A percentile compares a stretch with the other conserved stretches of the same genome.
Evolutionary conservation across 768 basidiomycete genomes (phyloP).

Genomic region (Galerina sulciceps): DNA sequence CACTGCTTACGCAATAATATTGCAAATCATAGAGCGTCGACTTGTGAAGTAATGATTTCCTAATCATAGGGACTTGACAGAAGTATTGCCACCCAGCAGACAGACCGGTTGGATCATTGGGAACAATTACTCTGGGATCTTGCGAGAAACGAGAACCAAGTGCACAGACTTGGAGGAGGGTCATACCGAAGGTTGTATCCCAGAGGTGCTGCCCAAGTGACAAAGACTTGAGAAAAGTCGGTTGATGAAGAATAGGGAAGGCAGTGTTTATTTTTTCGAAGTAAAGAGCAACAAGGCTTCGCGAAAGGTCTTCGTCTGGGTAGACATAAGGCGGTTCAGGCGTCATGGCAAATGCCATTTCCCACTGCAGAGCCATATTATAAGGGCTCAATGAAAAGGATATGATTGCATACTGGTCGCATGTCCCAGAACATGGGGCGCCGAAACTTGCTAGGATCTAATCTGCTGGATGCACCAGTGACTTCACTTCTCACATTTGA

Average conservation of each 20-base stretch:
- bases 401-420: slow-evolving; percentile 25
- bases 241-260: slow-evolving; percentile 69
- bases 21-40: slow-evolving; percentile 76
- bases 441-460: slow-evolving; percentile 22
- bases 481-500: slow-evolving; percentile 46
- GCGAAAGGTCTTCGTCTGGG: slow-evolving; percentile 54
- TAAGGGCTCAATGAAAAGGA: not conserved
- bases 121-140: slow-evolving; percentile 43
- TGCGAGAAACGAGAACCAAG: slow-evolving; percentile 62
- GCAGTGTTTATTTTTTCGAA: slow-evolving; percentile 56
- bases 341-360: slow-evolving; percentile 28
- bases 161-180: slow-evolving; percentile 70
- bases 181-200: slow-evolving; percentile 54
- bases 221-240: slow-evolving; percentile 60
- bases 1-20: slow-evolving; percentile 54
- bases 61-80: slow-evolving; percentile 62
- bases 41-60: slow-evolving; percentile 57
- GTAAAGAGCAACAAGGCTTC: slow-evolving; percentile 56
- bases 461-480: slow-evolving; percentile 23
- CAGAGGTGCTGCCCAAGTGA: slow-evolving; percentile 48
- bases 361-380: slow-evolving; percentile 35
- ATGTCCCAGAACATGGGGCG: slow-evolving; percentile 34
- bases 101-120: slow-evolving; percentile 40
- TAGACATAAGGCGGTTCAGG: slow-evolving; percentile 38
- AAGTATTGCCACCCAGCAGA: slow-evolving; percentile 67